phyloP scores from a whole-genome alignment of 2,329 filamentous ascomycete genomes.

The Botrytis squamosa region DNA sequence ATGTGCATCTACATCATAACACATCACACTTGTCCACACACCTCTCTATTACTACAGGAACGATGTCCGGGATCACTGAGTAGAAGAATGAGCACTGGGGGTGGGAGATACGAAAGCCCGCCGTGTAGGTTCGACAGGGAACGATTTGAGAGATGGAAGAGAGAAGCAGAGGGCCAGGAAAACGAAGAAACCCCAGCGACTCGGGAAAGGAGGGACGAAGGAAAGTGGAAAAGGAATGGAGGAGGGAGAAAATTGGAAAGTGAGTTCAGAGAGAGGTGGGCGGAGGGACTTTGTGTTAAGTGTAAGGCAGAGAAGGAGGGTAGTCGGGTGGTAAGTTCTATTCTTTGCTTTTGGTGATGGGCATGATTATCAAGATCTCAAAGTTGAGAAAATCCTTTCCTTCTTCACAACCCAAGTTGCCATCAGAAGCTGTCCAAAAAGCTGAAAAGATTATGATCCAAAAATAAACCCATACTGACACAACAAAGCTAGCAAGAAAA shows the following conservation, averaged over 20 bases:
- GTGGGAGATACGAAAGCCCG: background rate
- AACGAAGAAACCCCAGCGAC: too few species aligned
- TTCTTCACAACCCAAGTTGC: background rate
- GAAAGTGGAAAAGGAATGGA: background rate
- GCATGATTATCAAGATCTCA: background rate
- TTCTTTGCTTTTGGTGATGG: background rate
- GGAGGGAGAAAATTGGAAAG: background rate
- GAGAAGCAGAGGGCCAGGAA: background rate
- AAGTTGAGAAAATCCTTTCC: background rate
- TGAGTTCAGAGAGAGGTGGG: background rate
- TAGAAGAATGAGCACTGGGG: background rate
- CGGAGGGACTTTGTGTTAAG: background rate
- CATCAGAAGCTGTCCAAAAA: background rate
- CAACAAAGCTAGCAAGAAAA: background rate
- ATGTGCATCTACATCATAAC: constrained; percentile 8
- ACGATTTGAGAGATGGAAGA: background rate
- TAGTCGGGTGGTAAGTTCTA: background rate
- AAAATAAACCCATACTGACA: background rate
- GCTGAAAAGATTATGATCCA: background rate
- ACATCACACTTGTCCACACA: background rate
- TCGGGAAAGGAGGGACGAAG: background rate
- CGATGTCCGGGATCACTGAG: background rate
- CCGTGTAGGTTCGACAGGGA: background rate
- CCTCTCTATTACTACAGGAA: background rate
- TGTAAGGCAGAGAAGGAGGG: background rate